phyloP scores from a whole-genome alignment of 2,329 filamentous ascomycete species.

The Ceratocystiopsis sp. region DNA sequence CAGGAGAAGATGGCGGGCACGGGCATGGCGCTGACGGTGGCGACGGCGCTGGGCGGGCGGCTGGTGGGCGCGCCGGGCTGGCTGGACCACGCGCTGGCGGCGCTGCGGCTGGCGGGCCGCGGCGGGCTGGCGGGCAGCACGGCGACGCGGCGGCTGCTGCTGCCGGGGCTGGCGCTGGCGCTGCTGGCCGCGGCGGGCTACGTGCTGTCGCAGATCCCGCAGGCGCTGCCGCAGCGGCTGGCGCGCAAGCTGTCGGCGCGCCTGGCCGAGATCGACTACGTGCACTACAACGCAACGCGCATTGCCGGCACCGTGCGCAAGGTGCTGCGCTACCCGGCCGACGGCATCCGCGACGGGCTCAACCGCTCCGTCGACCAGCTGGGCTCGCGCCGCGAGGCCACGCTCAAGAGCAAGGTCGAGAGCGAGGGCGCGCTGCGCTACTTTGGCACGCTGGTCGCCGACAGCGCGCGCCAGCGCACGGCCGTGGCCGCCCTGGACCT shows the following conservation, averaged over 20 bases:
- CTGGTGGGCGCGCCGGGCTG: slow-evolving; percentile 72
- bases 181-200: slow-evolving; percentile 63
- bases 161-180: slow-evolving; percentile 64
- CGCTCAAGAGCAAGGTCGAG: slow-evolving; percentile 62
- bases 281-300: slow-evolving; percentile 70
- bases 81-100: slow-evolving; percentile 74
- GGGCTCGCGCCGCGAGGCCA: slow-evolving; percentile 61
- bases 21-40: slow-evolving; percentile 84
- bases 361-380: slow-evolving; percentile 77
- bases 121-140: slow-evolving; percentile 61
- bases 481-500: slow-evolving; percentile 36
- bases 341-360: slow-evolving; percentile 68
- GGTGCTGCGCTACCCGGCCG: slow-evolving; percentile 73
- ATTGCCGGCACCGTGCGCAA: slow-evolving; percentile 77
- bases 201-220: slow-evolving; percentile 71
- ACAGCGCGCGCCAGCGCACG: slow-evolving; percentile 35
- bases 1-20: slow-evolving; percentile 93
- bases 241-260: slow-evolving; percentile 70
- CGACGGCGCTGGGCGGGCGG: slow-evolving; percentile 67
- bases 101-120: slow-evolving; percentile 62
- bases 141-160: slow-evolving; percentile 61
- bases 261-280: slow-evolving; percentile 73
- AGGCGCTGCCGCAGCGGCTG: slow-evolving; percentile 72
- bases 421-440: slow-evolving; percentile 80
- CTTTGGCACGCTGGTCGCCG: slow-evolving; percentile 68